A percentile compares a stretch with the other conserved stretches of the same genome.
Evolutionary conservation across 1,284 basidiomycete species (phyloP).

Genomic region (Naganishia sp.): DNA sequence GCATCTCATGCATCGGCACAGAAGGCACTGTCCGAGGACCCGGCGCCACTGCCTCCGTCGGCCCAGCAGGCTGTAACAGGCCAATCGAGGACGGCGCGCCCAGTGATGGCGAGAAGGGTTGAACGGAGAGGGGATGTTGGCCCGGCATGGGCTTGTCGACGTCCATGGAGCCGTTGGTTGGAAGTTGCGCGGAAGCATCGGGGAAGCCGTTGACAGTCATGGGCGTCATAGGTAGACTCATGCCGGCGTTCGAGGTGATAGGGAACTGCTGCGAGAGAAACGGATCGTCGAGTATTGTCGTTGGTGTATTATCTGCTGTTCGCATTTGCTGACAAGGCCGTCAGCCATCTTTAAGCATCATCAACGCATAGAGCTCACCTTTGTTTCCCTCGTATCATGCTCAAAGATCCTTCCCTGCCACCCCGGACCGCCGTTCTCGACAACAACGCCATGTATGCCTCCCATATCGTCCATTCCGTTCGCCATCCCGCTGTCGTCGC

Average conservation of each 20-base stretch:
- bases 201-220: slow-evolving; percentile 8
- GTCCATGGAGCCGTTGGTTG: slow-evolving; percentile 2
- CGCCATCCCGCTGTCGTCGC: slow-evolving; percentile 18
- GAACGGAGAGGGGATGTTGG: slow-evolving; percentile 38
- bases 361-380: slow-evolving; percentile 3
- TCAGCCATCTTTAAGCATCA: neutral
- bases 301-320: slow-evolving; percentile 23
- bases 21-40: slow-evolving; percentile 12
- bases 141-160: slow-evolving; percentile 12
- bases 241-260: slow-evolving; percentile 6
- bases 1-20: slow-evolving; percentile 25
- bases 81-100: slow-evolving; percentile 40
- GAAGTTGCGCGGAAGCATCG: neutral
- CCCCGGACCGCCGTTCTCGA: slow-evolving; percentile 13
- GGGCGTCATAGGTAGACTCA: slow-evolving; percentile 18
- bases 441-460: slow-evolving; percentile 15
- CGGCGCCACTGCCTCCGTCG: slow-evolving; percentile 39
- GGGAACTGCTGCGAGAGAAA: slow-evolving; percentile 4
- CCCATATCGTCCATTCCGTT: slow-evolving; percentile 18
- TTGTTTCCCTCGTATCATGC: slow-evolving; percentile 22
- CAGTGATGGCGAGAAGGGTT: slow-evolving; percentile 48
- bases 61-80: slow-evolving; percentile 45
- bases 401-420: slow-evolving; percentile 22
- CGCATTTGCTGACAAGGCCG: slow-evolving; percentile 13
- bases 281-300: slow-evolving; percentile 15